phyloP scores from a whole-genome alignment of 2,329 filamentous ascomycete species.

The Xylariales sp. region DNA sequence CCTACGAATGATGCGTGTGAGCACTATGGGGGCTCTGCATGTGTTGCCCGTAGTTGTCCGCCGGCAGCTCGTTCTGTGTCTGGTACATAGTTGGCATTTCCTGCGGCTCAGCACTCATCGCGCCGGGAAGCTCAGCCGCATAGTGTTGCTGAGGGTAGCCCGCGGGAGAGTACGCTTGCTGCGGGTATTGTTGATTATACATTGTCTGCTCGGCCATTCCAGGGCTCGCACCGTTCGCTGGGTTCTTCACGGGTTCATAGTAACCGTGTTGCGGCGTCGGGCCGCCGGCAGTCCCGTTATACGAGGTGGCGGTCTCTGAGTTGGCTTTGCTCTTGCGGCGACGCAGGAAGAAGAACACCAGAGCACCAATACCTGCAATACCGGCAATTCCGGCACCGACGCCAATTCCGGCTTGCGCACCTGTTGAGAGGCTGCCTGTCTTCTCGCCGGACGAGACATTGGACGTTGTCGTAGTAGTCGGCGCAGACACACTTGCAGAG shows the following conservation, averaged over 20 bases:
- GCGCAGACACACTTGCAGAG: conserved; percentile 11
- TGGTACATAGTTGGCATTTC: conserved; percentile 2
- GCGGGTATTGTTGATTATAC: background rate
- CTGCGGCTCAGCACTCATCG: background rate
- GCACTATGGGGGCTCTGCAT: too few relatives aligned
- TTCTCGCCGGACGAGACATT: conserved; percentile 8
- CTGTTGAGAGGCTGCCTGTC: conserved; percentile 20
- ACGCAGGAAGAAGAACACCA: conserved; percentile 19
- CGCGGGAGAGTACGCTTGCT: background rate
- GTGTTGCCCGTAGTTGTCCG: too few relatives aligned
- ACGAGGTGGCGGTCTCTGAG: background rate
- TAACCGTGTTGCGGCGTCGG: background rate
- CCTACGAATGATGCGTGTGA: too few relatives aligned
- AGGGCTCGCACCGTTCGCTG: background rate
- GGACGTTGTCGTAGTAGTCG: conserved; percentile 5
- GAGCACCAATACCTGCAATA: conserved; percentile 16
- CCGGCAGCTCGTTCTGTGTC: background rate
- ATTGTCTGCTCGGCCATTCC: background rate
- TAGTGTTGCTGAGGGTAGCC: background rate
- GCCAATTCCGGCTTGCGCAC: conserved; percentile 30
- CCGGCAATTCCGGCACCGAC: conserved; percentile 25
- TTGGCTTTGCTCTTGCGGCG: background rate
- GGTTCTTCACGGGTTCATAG: conserved; percentile 5
- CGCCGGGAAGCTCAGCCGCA: conserved; percentile 1
- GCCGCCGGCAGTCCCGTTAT: background rate